Evolutionary conservation across 1,284 basidiomycete genomes (phyloP), one percentile per base, ranked within the genome.

Genomic region (Ustilago trichophora): DNA sequence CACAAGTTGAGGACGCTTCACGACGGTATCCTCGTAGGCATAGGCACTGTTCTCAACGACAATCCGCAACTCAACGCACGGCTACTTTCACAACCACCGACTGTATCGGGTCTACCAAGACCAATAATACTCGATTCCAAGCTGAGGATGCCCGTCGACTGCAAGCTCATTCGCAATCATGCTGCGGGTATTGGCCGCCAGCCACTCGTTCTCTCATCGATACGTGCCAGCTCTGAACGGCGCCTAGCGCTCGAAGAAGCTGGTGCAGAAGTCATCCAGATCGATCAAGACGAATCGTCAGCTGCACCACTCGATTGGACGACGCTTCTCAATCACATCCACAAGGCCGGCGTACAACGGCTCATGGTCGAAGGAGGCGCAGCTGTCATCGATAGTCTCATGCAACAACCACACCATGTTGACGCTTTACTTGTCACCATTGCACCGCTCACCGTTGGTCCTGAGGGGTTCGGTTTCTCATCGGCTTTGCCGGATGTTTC

Each of bases 301-400:
- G 11, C 15, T 1, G 41, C 10, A 2, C 13, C 19, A 16, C 44
- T 57, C 1, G 60, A 55, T 46, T 76, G 75, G 66, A 33, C 42
- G 1, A 45, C 33, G 10, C 35, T 77, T 6, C 50, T 79, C 6
- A 41, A 53, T 16, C 31, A 45, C 1, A 41, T 80, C 18, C 43
- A 46, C 36, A n/a, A 62, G 19, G 75, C 38, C 12, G 88, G 87
- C 10, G 85, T 96, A 55, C 82, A 83, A 8, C 89, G 89, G 4
- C 84, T 97, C 47, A 98, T 98, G 95, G 90, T 97, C 10, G 95
- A 98, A 84, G 95, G 95, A 45, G 95, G 95, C 15, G 90, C 92
- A 4, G 83, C 84, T 5, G 86, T 98, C 56, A 93, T 98, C 53
- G 85, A 86, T 15, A 88, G 90, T 2, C 92, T 95, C 2, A 56